Evolutionary conservation across 78 protist species (phyloP), one percentile per base, ranked within the genome.

Genomic region (Dictyostelium purpureum): DNA sequence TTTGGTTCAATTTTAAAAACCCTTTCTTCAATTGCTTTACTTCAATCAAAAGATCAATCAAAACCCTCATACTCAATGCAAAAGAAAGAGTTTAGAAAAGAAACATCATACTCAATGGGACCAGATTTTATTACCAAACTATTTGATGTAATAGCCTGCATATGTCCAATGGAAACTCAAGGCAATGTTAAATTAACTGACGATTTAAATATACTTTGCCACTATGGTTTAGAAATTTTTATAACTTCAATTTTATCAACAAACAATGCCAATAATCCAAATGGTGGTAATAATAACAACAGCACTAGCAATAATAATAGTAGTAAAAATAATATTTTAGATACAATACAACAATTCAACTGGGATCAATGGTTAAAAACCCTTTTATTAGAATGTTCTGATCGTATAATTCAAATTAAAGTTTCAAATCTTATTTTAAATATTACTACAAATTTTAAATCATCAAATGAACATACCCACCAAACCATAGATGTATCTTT

Each of bases 161-260:
- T 69, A 40, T 35, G 47, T 69, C 47, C 52, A n/a, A 35, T 40
- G 35, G 51, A 38, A 3, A 38, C 26, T 38, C 51, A 69, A 38
- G 31, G 31, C 19, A 66, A 47, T 35, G 71, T 61, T 4, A 26
- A 43, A 14, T 26, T 21, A 4, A 10, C 59, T 2, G 45, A 65
- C 4, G 92, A 85, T 45, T 59, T 85, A 28, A 28, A 85, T 59
- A 56, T 40, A 4, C 14, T 73, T 1, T 59, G 31, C 47, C 42
- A 66, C 19, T 85, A 73, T 85, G 92, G 92, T 57, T 26, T 85
- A 28, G 92, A 85, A 31, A 56, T 85, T 28, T 57, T 85, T 26
- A 69, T 42, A 5, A 69, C 76, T 31, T 40, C 52, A 40, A 69
- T 69, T 38, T 26, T 69, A 42, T 14, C 54, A 14, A 69, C 76